phyloP scores from a whole-genome alignment of 805 yeast genomes.

The Myxozyma mucilagina region DNA sequence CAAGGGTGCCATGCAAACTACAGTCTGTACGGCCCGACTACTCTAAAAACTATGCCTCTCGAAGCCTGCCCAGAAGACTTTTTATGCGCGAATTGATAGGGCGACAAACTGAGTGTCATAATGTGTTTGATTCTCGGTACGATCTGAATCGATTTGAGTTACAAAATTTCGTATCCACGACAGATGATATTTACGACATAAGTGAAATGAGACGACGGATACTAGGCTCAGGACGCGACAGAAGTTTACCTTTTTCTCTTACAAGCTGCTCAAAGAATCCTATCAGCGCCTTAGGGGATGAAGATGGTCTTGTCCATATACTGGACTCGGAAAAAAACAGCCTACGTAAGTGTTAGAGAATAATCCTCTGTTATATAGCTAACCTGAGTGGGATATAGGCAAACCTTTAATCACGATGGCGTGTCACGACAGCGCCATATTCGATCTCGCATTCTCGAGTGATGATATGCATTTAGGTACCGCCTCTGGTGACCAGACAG shows the following conservation, averaged over 20 bases:
- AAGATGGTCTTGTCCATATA: constrained; percentile 21
- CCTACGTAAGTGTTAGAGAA: neutral
- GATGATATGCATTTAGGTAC: constrained; percentile 19
- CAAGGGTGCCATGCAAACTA: neutral
- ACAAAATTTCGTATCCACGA: constrained; percentile 10
- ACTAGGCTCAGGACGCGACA: neutral
- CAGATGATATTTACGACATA: constrained; percentile 11
- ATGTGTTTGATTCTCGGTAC: constrained; percentile 11
- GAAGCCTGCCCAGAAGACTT: constrained; percentile 6
- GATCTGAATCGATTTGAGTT: constrained; percentile 12
- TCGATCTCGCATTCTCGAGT: constrained; percentile 22
- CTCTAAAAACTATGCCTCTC: neutral
- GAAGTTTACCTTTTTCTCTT: constrained; percentile 14
- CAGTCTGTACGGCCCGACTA: neutral
- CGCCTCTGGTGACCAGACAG: constrained; percentile 26
- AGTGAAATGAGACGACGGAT: neutral
- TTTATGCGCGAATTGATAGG: constrained; percentile 10
- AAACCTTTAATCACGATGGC: constrained; percentile 6
- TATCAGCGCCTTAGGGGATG: constrained; percentile 22
- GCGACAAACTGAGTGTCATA: neutral
- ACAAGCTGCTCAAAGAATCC: constrained; percentile 7
- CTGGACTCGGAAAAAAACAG: constrained; percentile 4
- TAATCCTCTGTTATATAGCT: too few relatives aligned
- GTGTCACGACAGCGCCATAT: constrained; percentile 28
- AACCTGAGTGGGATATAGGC: neutral